phyloP scores from a whole-genome alignment of 2,329 filamentous ascomycete genomes.

The Penicillium psychrosexuale region DNA sequence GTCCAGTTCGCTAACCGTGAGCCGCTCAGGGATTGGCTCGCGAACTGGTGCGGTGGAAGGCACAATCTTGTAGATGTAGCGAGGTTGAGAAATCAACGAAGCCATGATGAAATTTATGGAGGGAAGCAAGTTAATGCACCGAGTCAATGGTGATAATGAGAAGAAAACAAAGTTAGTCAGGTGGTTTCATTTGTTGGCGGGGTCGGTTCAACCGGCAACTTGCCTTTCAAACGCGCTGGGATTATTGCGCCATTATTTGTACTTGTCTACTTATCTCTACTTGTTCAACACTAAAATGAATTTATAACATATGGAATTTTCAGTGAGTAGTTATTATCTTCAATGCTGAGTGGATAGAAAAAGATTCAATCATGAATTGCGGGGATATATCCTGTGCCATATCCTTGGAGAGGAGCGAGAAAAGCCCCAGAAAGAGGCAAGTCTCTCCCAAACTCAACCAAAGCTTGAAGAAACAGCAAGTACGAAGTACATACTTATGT shows the following conservation, averaged over 20 bases:
- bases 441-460: neutral
- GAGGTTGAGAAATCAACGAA: slow-evolving; percentile 20
- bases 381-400: neutral
- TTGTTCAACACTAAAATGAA: neutral
- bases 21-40: slow-evolving; percentile 35
- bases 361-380: neutral
- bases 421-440: neutral
- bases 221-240: neutral
- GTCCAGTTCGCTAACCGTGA: slow-evolving; percentile 40
- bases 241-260: neutral
- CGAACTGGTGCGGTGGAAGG: slow-evolving; percentile 35
- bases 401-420: neutral
- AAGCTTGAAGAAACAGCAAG: neutral
- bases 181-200: slow-evolving; percentile 11
- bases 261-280: neutral
- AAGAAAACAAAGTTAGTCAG: neutral
- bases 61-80: slow-evolving; percentile 41
- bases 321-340: neutral
- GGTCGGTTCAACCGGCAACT: slow-evolving; percentile 12
- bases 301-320: neutral
- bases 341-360: neutral
- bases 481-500: neutral
- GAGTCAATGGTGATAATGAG: neutral
- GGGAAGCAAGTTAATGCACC: neutral
- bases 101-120: slow-evolving; percentile 12